These are phyloP conservation scores for Mycogone perniciosa DNA, from an alignment of 2,329 filamentous ascomycete genomes.

Conservation along the genomic window DNA sequence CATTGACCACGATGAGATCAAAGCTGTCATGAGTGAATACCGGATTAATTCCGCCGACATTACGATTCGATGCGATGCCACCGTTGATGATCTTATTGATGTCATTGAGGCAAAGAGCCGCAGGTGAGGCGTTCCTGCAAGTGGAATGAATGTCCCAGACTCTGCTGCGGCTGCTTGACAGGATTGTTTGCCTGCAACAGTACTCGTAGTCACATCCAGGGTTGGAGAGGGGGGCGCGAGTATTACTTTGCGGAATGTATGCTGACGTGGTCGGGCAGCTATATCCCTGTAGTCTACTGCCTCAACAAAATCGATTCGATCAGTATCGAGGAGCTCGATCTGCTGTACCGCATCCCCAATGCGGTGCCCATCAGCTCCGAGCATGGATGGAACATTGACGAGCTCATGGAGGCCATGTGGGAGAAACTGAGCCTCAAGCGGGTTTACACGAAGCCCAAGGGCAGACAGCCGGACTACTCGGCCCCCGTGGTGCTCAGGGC, in stretches of 20 bases:
- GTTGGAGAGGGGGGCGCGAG: background rate
- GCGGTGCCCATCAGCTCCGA: conserved; percentile 96
- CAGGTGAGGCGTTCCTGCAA: conserved; percentile 25
- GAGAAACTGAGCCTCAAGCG: conserved; percentile 86
- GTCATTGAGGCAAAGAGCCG: conserved; percentile 88
- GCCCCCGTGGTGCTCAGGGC: conserved; percentile 83
- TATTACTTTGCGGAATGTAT: background rate
- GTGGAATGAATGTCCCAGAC: background rate
- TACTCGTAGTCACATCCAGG: too few relatives aligned
- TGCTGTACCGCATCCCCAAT: conserved; percentile 94
- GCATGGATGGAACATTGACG: conserved; percentile 96
- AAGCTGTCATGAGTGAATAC: conserved; percentile 96
- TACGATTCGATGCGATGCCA: conserved; percentile 94
- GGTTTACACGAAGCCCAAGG: conserved; percentile 98
- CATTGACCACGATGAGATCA: conserved; percentile 94
- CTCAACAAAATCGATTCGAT: conserved; percentile 99
- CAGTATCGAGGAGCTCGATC: conserved; percentile 92
- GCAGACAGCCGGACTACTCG: conserved; percentile 85
- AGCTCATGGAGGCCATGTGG: conserved; percentile 97
- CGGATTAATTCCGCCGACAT: conserved; percentile 95
- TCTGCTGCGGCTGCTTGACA: too few relatives aligned
- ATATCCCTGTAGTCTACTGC: conserved; percentile 98
- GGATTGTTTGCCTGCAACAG: too few relatives aligned
- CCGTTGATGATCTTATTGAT: conserved; percentile 94
- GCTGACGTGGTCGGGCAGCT: conserved; percentile 44